Conservation (phyloP, 2,329 filamentous ascomycete genomes). For the Arthrobotrys entomopaga region DNA sequence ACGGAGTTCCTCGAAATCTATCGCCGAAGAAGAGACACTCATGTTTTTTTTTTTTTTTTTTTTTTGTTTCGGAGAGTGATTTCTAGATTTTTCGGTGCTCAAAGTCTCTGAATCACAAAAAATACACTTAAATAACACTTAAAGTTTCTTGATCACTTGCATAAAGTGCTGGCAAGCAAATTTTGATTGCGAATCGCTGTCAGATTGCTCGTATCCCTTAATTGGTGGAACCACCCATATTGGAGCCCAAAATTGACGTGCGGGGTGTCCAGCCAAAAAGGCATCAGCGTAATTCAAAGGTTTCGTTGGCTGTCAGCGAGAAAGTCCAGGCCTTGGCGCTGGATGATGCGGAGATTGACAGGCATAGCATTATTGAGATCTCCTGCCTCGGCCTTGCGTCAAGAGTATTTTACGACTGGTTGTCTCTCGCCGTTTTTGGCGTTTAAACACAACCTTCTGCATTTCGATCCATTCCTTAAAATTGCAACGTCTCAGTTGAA, state of each 20-base stretch:
- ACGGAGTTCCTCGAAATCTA: neutral
- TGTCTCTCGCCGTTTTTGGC: too few species aligned
- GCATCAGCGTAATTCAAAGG: constrained; percentile 20
- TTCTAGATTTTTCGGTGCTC: neutral
- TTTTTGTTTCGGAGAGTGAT: neutral
- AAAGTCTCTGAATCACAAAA: neutral
- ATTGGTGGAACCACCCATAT: constrained; percentile 47
- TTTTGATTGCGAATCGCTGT: too few species aligned
- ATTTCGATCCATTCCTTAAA: neutral
- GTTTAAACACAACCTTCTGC: too few species aligned
- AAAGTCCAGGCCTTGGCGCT: neutral
- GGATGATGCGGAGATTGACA: constrained; percentile 12
- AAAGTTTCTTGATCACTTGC: too few species aligned
- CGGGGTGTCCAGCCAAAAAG: constrained; percentile 46
- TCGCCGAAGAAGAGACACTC: too few species aligned
- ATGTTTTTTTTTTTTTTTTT: too few species aligned
- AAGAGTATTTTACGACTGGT: neutral
- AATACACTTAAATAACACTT: too few species aligned
- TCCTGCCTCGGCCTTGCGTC: constrained; percentile 1
- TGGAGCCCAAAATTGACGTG: constrained; percentile 31
- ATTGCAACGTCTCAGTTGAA: constrained; percentile 2
- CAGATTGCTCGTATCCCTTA: constrained; percentile 19
- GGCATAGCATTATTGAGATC: constrained; percentile 3
- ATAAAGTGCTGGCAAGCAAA: too few species aligned
- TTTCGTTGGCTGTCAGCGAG: constrained; percentile 46